A percentile compares a stretch with the other conserved stretches of the same genome.
Evolutionary conservation across 345 rosid genomes (phyloP).

Genomic region (Isatis tinctoria): DNA sequence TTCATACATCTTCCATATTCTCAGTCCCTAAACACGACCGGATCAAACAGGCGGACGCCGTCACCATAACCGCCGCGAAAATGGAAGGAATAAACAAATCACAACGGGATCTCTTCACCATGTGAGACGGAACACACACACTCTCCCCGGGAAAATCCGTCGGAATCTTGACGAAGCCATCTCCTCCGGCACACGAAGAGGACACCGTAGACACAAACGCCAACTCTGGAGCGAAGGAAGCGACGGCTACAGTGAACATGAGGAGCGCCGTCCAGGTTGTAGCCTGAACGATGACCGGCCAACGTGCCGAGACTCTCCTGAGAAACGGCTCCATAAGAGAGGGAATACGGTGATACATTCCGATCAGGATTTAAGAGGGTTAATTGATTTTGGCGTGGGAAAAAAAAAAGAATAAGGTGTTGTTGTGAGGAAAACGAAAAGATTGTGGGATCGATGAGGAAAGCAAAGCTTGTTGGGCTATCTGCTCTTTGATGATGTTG

Average conservation of each 20-base stretch:
- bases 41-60: conserved; percentile 30
- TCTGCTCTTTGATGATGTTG: background rate
- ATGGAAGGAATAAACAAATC: conserved; percentile 25
- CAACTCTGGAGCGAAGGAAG: conserved; percentile 30
- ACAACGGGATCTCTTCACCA: conserved; percentile 21
- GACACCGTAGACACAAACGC: conserved; percentile 30
- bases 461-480: background rate
- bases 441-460: background rate
- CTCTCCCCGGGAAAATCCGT: conserved; percentile 24
- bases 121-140: conserved; percentile 24
- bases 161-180: conserved; percentile 28
- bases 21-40: conserved; percentile 21
- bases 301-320: conserved; percentile 11
- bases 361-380: background rate
- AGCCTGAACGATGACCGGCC: conserved; percentile 23
- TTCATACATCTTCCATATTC: background rate
- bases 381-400: background rate
- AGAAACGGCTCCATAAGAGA: conserved; percentile 26
- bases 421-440: background rate
- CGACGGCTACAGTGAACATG: conserved; percentile 26
- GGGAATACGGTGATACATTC: conserved; percentile 18
- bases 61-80: conserved; percentile 34
- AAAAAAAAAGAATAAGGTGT: background rate
- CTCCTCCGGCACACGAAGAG: conserved; percentile 24
- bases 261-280: conserved; percentile 29